phyloP scores from a whole-genome alignment of 2,329 filamentous ascomycete species.

The Ceratocystis diversiconidia region DNA sequence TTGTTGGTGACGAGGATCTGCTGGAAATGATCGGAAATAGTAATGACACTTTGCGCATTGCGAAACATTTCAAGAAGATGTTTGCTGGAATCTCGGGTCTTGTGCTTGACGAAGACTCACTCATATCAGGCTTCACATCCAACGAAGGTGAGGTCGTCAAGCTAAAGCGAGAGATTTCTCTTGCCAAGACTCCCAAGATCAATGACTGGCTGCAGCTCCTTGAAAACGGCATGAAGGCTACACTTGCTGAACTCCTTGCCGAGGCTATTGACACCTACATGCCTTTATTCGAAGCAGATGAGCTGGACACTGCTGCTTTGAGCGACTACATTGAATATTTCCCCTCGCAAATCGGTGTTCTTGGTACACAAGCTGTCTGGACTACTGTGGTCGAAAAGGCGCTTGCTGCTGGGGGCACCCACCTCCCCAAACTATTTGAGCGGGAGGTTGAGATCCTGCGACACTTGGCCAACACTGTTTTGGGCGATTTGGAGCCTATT shows the following conservation, averaged over 20 bases:
- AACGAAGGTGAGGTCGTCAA: constrained; percentile 85
- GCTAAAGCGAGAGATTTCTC: constrained; percentile 79
- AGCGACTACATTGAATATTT: constrained; percentile 70
- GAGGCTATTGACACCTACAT: constrained; percentile 77
- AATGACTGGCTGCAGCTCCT: constrained; percentile 97
- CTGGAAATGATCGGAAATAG: constrained; percentile 99
- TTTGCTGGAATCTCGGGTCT: constrained; percentile 91
- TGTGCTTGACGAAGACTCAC: constrained; percentile 74
- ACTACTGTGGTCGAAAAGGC: constrained; percentile 72
- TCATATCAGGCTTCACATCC: constrained; percentile 84
- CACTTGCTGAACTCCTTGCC: constrained; percentile 75
- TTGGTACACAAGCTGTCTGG: constrained; percentile 90
- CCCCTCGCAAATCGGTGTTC: constrained; percentile 87
- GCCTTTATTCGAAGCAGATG: constrained; percentile 57
- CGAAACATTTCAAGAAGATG: constrained; percentile 99
- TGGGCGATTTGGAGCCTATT: constrained; percentile 76
- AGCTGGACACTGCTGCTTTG: constrained; percentile 56
- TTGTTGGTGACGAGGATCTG: constrained; percentile 95
- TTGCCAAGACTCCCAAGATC: constrained; percentile 88
- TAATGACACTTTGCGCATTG: constrained; percentile 88
- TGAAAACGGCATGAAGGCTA: constrained; percentile 85
- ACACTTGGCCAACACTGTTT: constrained; percentile 72
- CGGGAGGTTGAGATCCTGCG: constrained; percentile 74
- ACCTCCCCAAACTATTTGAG: constrained; percentile 56
- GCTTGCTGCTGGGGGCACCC: constrained; percentile 55